Percentiles rank a stretch among this genome's conserved stretches.
phyloP scores from a whole-genome alignment of 1,284 basidiomycete genomes.

The Ceratobasidium sp. region DNA sequence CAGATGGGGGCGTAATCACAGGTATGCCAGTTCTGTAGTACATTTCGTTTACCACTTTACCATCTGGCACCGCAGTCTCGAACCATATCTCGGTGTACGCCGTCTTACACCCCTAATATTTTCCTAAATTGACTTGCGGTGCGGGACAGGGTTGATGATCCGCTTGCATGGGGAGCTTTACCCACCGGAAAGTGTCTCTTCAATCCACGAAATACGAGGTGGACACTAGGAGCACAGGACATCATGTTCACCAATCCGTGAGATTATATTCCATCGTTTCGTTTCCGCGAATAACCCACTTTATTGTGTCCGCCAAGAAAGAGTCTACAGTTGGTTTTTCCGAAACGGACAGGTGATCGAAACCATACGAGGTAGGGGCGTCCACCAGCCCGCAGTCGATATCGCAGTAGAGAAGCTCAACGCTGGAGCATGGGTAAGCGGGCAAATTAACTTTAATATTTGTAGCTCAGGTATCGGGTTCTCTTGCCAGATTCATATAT shows the following conservation, averaged over 20 bases:
- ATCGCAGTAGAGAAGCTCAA: constrained; percentile 82
- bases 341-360: constrained; percentile 91
- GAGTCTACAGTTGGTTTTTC: constrained; percentile 84
- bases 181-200: constrained; percentile 69
- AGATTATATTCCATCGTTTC: constrained; percentile 52
- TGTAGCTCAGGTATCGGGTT: constrained; percentile 36
- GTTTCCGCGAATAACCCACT: constrained; percentile 34
- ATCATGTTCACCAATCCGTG: constrained; percentile 96
- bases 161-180: constrained; percentile 83
- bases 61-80: constrained; percentile 66
- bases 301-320: constrained; percentile 59
- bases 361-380: constrained; percentile 89
- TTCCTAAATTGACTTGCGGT: constrained; percentile 35
- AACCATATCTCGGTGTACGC: constrained; percentile 92
- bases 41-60: constrained; percentile 46
- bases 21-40: constrained; percentile 62
- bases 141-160: constrained; percentile 72
- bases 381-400: constrained; percentile 91
- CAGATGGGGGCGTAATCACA: constrained; percentile 78
- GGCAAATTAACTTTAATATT: neutral
- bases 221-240: constrained; percentile 91
- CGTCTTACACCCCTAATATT: constrained; percentile 27
- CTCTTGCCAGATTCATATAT: constrained; percentile 82
- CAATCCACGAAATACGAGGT: constrained; percentile 71
- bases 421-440: constrained; percentile 83